A percentile compares a stretch with the other conserved stretches of the same genome.
Conservation (phyloP, 441 rosid species). For the Pelargonium cotyledonis region DNA sequence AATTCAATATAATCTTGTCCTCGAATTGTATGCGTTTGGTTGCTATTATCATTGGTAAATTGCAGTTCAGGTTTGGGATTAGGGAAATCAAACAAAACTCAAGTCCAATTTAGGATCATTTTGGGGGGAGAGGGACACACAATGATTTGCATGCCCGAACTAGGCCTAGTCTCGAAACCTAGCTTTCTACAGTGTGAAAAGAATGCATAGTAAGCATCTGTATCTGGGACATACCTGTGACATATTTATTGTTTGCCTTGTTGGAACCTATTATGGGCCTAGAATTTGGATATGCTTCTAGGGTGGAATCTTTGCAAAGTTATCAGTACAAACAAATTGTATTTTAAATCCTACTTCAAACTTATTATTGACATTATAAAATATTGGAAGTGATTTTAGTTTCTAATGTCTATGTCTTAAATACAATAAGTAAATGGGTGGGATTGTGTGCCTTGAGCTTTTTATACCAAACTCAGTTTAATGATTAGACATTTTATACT, state of each 20-base stretch:
- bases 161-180: neutral
- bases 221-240: neutral
- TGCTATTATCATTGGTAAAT: neutral
- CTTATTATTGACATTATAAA: neutral
- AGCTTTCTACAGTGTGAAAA: too few relatives aligned
- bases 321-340: neutral
- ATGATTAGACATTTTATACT: neutral
- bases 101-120: neutral
- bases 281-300: neutral
- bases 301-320: neutral
- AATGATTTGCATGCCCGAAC: neutral
- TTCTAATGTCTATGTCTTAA: neutral
- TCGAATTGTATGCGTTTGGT: neutral
- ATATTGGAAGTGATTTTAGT: neutral
- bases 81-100: neutral
- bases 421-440: neutral
- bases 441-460: neutral
- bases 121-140: too few relatives aligned
- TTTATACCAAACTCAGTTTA: neutral
- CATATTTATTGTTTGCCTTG: neutral
- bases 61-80: neutral
- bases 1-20: neutral
- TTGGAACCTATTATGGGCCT: neutral
- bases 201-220: too few relatives aligned
- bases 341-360: neutral